Base-by-base conservation (phyloP, 305 asterid genomes). In the Rubia balearica region DNA sequence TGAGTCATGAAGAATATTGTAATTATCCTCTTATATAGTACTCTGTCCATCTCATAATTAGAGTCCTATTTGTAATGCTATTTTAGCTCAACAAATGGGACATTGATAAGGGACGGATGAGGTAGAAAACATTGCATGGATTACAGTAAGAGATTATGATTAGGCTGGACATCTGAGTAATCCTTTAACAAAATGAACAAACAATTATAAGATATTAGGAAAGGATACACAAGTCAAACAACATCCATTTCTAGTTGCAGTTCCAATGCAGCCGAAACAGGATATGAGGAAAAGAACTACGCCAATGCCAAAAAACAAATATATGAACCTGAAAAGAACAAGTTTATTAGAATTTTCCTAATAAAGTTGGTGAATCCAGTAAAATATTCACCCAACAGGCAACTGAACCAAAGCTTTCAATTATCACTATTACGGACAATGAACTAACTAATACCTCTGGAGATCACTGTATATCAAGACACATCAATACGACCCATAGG, bases 181-280 rank as follows among this genome's bases (percentile, higher is more conserved):
- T n/a, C 16, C 8, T 73, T 45, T 13, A 13, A 61, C 61, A 67
- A 13, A 67, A 2, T 24, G 27, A 53, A 38, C 57, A 19, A 8
- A 61, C 46, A 63, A 8, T 8, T 36, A 22, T 7, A 19, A 30
- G 14, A 60, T 0, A 22, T 41, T 48, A 38, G 7, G 13, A 41
- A 81, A 87, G 98, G 99, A 91, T 85, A 95, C 99, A 82, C 95
- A 95, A 73, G 85, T 81, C 76, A 95, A 86, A 83, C 98, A 95
- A 90, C 99, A 92, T 41, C 96, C 93, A 27, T 78, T 90, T 75
- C 96, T 80, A 53, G 86, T 85, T 64, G 90, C 75, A 3, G 95
- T 73, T 74, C 91, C 94, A 79, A 95, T 90, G 88, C 98, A 95
- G 75, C 99, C 99, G 74, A 90, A 88, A 79, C 96, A 95, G 62